These are phyloP conservation scores for Kandelia obovata DNA, from an alignment of 345 rosid species.

Conservation along the genomic window DNA sequence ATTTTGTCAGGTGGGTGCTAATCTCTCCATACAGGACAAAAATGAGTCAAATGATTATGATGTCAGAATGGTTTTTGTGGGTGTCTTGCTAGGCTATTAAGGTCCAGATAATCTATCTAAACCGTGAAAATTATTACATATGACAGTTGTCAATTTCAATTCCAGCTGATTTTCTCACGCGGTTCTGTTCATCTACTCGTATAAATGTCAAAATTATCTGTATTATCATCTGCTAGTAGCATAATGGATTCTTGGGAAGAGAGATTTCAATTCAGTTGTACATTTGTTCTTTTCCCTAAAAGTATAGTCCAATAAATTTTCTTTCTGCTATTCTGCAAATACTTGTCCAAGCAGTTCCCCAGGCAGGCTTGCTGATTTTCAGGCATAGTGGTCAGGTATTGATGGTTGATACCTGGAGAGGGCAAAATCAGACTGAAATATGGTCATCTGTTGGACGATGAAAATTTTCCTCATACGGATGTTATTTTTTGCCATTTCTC, in stretches of 20 bases:
- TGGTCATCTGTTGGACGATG: not conserved
- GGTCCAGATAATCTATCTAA: not conserved
- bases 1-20: conserved; percentile 52
- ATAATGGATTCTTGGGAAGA: not conserved
- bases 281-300: not conserved
- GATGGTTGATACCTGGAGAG: not conserved
- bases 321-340: not conserved
- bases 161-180: no score
- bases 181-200: no score
- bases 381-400: no score
- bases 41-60: not conserved
- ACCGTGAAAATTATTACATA: no score
- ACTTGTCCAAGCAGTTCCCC: not conserved
- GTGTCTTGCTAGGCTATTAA: not conserved
- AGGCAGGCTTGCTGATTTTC: no score
- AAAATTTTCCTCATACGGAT: not conserved
- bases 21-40: not conserved
- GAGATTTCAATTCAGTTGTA: not conserved
- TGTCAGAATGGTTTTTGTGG: not conserved
- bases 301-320: not conserved
- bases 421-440: not conserved
- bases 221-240: not conserved
- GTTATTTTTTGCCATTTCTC: not conserved
- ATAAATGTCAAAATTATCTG: conserved; percentile 9
- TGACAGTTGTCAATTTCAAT: no score